These are phyloP conservation scores for Hirschfeldia incana DNA, from an alignment of 345 rosid species.

Conservation along the genomic window DNA sequence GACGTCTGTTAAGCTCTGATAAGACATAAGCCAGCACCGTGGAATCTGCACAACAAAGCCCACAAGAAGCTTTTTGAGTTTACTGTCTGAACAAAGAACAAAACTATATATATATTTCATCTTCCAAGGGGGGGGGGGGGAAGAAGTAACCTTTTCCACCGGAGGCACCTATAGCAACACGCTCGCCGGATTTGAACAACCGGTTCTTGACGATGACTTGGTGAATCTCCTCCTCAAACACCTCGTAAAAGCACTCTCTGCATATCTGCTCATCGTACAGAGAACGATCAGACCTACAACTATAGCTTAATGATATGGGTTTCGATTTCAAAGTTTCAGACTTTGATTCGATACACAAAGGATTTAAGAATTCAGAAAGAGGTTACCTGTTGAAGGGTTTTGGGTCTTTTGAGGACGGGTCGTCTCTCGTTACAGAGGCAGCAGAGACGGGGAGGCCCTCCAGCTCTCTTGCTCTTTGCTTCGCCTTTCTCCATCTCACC, in stretches of 20 bases:
- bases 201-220: slow-evolving; percentile 60
- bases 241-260: slow-evolving; percentile 80
- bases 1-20: slow-evolving; percentile 73
- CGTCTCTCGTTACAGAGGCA: slow-evolving; percentile 59
- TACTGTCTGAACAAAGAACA: too few species aligned
- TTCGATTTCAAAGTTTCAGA: too few species aligned
- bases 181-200: slow-evolving; percentile 75
- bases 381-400: slow-evolving; percentile 79
- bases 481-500: background rate
- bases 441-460: slow-evolving; percentile 53
- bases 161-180: slow-evolving; percentile 87
- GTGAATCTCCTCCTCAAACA: slow-evolving; percentile 85
- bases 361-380: too few species aligned
- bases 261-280: slow-evolving; percentile 67
- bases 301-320: too few species aligned
- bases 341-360: too few species aligned
- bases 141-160: slow-evolving; percentile 76
- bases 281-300: background rate
- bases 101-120: too few species aligned
- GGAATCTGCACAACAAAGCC: slow-evolving; percentile 56
- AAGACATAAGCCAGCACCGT: slow-evolving; percentile 80
- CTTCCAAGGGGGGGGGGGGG: too few species aligned
- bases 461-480: slow-evolving; percentile 15
- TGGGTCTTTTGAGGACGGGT: slow-evolving; percentile 86
- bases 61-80: background rate